Evolutionary conservation across 306 rosid species (phyloP).

Genomic region (Sesbania bispinosa): DNA sequence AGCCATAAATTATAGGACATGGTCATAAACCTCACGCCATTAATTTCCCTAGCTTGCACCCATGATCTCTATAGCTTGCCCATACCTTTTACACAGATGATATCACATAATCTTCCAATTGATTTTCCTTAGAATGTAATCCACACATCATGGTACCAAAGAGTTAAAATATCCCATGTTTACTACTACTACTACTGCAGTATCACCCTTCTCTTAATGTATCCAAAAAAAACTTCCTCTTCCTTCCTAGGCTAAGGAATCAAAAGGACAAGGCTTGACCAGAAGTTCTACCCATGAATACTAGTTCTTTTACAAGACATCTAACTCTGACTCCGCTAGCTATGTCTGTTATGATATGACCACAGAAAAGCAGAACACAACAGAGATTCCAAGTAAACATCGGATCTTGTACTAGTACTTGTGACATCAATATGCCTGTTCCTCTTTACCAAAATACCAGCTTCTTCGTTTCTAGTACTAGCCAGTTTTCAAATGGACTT

Average conservation of each 20-base stretch:
- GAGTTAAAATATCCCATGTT: slow-evolving; percentile 9
- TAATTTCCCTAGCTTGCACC: too few relatives aligned
- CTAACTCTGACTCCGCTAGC: neutral
- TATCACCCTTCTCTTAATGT: neutral
- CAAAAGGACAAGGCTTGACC: slow-evolving; percentile 28
- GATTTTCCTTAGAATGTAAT: slow-evolving; percentile 37
- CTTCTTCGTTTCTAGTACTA: neutral
- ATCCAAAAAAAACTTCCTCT: neutral
- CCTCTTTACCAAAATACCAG: neutral
- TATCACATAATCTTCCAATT: neutral
- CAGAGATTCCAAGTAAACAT: neutral
- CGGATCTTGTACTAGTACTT: neutral
- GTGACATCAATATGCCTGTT: neutral
- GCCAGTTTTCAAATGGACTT: neutral
- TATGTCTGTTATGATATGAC: neutral
- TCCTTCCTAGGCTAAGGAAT: neutral
- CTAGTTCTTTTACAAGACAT: slow-evolving; percentile 1
- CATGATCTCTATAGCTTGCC: too few relatives aligned
- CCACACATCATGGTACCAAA: slow-evolving; percentile 26
- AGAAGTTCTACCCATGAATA: neutral
- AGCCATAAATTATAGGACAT: too few relatives aligned
- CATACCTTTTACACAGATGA: too few relatives aligned
- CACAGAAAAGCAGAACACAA: neutral
- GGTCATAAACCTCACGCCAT: too few relatives aligned
- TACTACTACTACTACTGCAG: too few relatives aligned